Base-by-base conservation (phyloP, 768 basidiomycete species). In the Russula vinacea region DNA sequence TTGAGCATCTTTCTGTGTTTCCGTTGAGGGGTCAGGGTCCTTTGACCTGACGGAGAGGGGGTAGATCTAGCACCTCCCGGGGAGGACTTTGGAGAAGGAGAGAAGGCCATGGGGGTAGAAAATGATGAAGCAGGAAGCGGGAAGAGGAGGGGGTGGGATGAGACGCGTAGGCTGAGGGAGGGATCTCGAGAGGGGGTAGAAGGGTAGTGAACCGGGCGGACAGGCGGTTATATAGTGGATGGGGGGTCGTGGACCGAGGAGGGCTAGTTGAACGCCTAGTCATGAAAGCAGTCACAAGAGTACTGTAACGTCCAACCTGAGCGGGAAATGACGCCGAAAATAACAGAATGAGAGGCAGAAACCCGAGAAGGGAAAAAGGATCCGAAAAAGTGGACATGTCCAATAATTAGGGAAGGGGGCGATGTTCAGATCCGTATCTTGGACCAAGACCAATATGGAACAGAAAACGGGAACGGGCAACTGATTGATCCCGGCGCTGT, bases 1-100 rank as follows among this genome's bases (percentile, higher is more conserved):
- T 90, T 92, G 75, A 92, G 79, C 66, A 92, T 86, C 74, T 92
- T 92, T 70, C 88, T 81, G 76, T 92, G 90, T 68, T 91, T 91
- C 62, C 90, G 81, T 73, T 88, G 86, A 22, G 90, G 89, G 1
- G 88, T 92, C 69, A 87, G 80, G 59, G 80, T 73, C 42, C 62
- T 68, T 70, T 76, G 60, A 3, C 75, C 75, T 73, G 60, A 57
- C 35, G 64, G 62, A 45, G 68, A 69, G 50, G 64, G 62, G 24
- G 63, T 57, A 16, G 62, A 50, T n/a, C 54, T 40, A 9, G 64
- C 19, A 56, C 56, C 49, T 22, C 35, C 37, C 47, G 72, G 64
- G 69, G 72, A 73, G 62, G 71, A 67, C 75, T 68, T 62, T 66
- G 73, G 69, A 44, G 68, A 69, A 60, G 70, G 61, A 52, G 67